Conservation (phyloP, 2,329 filamentous ascomycete genomes). For the Sporothrix variecibatus region DNA sequence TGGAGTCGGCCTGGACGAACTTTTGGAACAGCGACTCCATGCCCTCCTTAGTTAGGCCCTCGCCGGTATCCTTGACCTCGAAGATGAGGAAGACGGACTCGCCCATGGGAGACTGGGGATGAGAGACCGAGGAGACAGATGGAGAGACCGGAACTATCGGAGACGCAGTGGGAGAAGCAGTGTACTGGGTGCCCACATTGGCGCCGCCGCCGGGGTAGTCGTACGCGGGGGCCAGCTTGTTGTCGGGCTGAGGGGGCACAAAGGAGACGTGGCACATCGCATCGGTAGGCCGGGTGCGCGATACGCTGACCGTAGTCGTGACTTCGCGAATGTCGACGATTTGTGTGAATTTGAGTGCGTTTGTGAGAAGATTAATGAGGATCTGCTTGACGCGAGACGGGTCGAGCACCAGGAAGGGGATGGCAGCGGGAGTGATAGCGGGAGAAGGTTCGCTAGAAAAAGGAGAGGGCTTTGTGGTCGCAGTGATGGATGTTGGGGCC, state of each 20-base stretch:
- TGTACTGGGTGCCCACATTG: not conserved
- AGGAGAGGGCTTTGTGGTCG: not conserved
- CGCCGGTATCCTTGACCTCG: constrained; percentile 75
- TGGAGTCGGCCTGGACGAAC: constrained; percentile 75
- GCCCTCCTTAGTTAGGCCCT: constrained; percentile 69
- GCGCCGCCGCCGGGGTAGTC: not conserved
- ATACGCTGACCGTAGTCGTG: constrained; percentile 51
- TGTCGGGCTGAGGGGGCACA: constrained; percentile 52
- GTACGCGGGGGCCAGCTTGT: constrained; percentile 22
- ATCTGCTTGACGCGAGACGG: constrained; percentile 76
- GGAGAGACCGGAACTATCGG: not conserved
- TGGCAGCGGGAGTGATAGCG: constrained; percentile 40
- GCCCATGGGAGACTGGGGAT: constrained; percentile 26
- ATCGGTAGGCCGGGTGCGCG: constrained; percentile 42
- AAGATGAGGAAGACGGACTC: constrained; percentile 68
- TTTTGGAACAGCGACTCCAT: constrained; percentile 75
- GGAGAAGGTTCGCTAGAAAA: not conserved
- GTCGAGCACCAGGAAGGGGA: constrained; percentile 70
- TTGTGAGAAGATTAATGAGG: constrained; percentile 77
- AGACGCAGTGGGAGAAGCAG: not conserved
- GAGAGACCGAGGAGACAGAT: not conserved
- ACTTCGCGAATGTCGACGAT: constrained; percentile 60
- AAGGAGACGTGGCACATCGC: constrained; percentile 57
- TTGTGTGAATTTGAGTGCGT: constrained; percentile 80
- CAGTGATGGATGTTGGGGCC: constrained; percentile 29